These are phyloP conservation scores for Thielaviopsis musarum DNA, from an alignment of 2,329 filamentous ascomycete genomes.

Conservation along the genomic window DNA sequence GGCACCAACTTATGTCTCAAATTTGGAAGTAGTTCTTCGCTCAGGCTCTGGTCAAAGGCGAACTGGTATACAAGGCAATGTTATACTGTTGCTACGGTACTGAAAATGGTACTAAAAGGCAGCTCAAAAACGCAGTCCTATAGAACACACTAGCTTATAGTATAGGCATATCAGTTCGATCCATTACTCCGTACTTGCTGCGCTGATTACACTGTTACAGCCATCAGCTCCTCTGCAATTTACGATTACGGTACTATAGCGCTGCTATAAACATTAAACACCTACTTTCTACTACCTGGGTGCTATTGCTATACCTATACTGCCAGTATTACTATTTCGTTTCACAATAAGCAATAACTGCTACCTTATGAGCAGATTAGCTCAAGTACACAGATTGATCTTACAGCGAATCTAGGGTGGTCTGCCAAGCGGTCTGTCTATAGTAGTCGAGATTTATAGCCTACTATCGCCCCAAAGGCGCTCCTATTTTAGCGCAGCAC, in stretches of 20 bases:
- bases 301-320: not conserved
- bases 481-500: not conserved
- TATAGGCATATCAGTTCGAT: not conserved
- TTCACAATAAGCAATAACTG: not conserved
- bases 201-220: not conserved
- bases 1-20: not conserved
- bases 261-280: not conserved
- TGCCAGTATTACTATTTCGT: not conserved
- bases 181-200: not conserved
- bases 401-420: not conserved
- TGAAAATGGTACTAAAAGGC: not conserved
- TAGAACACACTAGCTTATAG: not conserved
- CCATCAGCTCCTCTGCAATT: not conserved
- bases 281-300: not conserved
- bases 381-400: not conserved
- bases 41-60: not conserved
- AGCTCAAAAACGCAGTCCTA: not conserved
- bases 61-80: not conserved
- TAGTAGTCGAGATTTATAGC: not conserved
- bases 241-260: not conserved
- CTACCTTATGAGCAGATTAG: not conserved
- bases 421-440: not conserved
- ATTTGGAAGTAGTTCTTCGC: not conserved
- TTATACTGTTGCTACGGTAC: not conserved
- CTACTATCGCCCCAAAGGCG: not conserved